Evolutionary conservation across 2,329 filamentous ascomycete species (phyloP).

Genomic region (Cadophora sp.): DNA sequence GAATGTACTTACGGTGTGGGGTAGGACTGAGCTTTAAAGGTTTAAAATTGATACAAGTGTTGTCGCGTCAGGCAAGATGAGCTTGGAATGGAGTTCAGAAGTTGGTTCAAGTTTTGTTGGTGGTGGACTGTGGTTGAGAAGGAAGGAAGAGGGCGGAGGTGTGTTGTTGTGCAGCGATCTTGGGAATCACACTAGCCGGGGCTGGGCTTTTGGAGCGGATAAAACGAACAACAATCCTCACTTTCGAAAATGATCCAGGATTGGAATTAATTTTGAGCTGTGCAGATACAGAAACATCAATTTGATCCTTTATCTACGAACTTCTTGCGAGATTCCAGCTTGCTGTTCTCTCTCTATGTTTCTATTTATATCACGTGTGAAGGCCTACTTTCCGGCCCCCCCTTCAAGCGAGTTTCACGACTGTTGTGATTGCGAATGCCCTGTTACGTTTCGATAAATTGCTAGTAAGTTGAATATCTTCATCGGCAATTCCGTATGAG

Average conservation of each 20-base stretch:
- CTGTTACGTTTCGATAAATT: not conserved
- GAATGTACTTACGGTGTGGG: conserved; percentile 37
- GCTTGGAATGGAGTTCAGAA: conserved; percentile 23
- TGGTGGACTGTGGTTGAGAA: conserved; percentile 30
- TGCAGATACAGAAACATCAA: not conserved
- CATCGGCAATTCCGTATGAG: not conserved
- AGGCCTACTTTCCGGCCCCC: conserved; percentile 8
- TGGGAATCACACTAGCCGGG: conserved; percentile 26
- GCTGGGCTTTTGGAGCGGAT: conserved; percentile 30
- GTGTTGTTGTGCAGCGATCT: conserved; percentile 36
- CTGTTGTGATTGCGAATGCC: conserved; percentile 7
- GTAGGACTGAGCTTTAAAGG: not conserved
- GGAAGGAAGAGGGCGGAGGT: conserved; percentile 28
- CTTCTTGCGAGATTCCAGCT: not conserved
- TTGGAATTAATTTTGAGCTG: not conserved
- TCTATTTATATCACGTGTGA: conserved; percentile 24
- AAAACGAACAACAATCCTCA: conserved; percentile 24
- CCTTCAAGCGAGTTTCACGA: conserved; percentile 12
- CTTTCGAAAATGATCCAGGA: conserved; percentile 21
- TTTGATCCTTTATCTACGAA: not conserved
- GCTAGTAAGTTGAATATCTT: not conserved
- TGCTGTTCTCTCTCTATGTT: not conserved
- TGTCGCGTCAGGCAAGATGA: conserved; percentile 28
- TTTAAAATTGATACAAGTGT: conserved; percentile 17
- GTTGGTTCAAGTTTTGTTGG: conserved; percentile 31